These are phyloP conservation scores for Phytophthora hibernalis DNA, from an alignment of 352 stramenopile genomes.

Conservation along the genomic window DNA sequence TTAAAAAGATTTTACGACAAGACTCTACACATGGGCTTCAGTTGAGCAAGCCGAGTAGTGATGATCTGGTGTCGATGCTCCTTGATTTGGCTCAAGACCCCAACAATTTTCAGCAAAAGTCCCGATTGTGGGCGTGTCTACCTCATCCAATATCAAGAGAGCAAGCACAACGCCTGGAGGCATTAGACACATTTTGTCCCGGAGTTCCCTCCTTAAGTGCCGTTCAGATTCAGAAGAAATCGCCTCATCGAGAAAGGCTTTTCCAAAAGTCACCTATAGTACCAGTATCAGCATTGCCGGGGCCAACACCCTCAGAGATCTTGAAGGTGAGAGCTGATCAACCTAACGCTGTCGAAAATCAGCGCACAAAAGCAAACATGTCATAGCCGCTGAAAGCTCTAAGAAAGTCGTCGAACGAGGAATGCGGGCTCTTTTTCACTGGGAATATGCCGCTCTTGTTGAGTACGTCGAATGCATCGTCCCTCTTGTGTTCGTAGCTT, in stretches of 20 bases:
- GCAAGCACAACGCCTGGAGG: neutral
- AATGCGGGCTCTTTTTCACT: constrained; percentile 36
- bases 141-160: neutral
- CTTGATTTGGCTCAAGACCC: neutral
- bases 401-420: neutral
- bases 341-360: neutral
- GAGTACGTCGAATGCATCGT: constrained; percentile 46
- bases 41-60: neutral
- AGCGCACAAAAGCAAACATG: neutral
- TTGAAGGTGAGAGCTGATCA: neutral
- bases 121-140: neutral
- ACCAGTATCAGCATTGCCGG: neutral
- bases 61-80: neutral
- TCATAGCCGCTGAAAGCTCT: neutral
- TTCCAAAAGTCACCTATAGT: neutral
- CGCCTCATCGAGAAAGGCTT: neutral
- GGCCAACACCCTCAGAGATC: neutral
- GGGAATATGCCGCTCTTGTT: constrained; percentile 12
- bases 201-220: neutral
- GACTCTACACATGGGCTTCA: neutral
- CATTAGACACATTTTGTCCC: too few species aligned
- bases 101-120: neutral
- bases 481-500: constrained; percentile 34
- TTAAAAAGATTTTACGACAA: neutral
- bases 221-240: neutral